These are phyloP conservation scores for Starmera stellimalicola DNA, from an alignment of 1,139 yeast genomes.

Conservation along the genomic window DNA sequence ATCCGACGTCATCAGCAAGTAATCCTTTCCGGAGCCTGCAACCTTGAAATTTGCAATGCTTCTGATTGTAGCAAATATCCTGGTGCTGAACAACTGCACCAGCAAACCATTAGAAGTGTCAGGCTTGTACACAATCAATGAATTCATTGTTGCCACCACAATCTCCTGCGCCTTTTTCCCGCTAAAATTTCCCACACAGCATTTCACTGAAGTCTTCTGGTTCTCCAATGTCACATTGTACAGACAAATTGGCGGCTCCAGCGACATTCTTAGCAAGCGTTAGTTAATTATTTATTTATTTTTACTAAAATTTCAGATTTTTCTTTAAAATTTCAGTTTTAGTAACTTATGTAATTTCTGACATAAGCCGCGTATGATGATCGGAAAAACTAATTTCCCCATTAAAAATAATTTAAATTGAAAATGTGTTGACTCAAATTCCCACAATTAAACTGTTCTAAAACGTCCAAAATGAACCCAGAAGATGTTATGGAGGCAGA, in stretches of 20 bases:
- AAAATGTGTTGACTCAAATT: too few relatives aligned
- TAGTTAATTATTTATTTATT: not conserved
- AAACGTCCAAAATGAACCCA: slow-evolving; percentile 5
- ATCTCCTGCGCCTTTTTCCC: slow-evolving; percentile 57
- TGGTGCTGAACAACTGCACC: slow-evolving; percentile 30
- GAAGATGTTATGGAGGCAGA: slow-evolving; percentile 8
- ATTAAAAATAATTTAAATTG: slow-evolving; percentile 1
- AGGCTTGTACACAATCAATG: slow-evolving; percentile 42
- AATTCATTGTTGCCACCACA: slow-evolving; percentile 46
- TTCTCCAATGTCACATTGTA: slow-evolving; percentile 60
- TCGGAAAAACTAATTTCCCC: too few relatives aligned
- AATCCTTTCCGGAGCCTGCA: slow-evolving; percentile 46
- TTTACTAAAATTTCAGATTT: too few relatives aligned
- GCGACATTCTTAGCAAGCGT: slow-evolving; percentile 7
- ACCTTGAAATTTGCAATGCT: slow-evolving; percentile 40
- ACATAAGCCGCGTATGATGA: too few relatives aligned
- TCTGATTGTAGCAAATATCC: slow-evolving; percentile 53
- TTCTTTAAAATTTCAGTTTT: too few relatives aligned
- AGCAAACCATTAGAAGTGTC: slow-evolving; percentile 51
- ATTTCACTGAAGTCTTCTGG: slow-evolving; percentile 41
- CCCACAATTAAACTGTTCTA: too few relatives aligned
- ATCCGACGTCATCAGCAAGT: slow-evolving; percentile 66
- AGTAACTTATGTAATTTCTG: too few relatives aligned
- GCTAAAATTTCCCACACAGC: slow-evolving; percentile 62
- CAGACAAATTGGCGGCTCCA: slow-evolving; percentile 30